Evolutionary conservation across 306 rosid species (phyloP).

Genomic region (Lagenaria siceraria): DNA sequence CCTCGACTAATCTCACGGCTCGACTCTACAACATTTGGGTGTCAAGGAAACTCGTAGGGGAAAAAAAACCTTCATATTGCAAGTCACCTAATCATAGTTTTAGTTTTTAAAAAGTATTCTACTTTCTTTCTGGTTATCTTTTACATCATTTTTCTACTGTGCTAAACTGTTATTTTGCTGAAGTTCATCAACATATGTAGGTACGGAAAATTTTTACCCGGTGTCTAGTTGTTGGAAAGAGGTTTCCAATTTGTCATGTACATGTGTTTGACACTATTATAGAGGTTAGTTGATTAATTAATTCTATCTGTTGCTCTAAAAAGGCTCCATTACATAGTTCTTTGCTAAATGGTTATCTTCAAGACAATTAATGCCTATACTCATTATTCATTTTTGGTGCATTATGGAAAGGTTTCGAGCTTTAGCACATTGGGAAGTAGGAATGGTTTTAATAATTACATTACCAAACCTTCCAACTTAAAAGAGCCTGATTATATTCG

Average conservation of each 20-base stretch:
- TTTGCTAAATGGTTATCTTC: background rate
- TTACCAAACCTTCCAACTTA: conserved; percentile 14
- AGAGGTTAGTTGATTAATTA: conserved; percentile 17
- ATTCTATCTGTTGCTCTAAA: background rate
- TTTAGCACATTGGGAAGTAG: conserved; percentile 20
- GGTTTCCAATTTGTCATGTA: conserved; percentile 29
- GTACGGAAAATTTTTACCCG: conserved; percentile 13
- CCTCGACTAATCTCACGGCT: too few species aligned
- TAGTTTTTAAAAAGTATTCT: background rate
- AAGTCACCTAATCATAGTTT: background rate
- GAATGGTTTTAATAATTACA: conserved; percentile 9
- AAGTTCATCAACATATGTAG: conserved; percentile 8
- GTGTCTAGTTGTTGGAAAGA: conserved; percentile 19
- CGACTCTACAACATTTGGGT: too few species aligned
- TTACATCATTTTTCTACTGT: background rate
- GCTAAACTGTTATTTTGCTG: background rate
- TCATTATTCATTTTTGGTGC: background rate
- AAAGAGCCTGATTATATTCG: conserved; percentile 19
- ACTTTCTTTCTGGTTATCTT: background rate
- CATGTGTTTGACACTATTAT: conserved; percentile 10
- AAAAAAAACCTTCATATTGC: too few species aligned
- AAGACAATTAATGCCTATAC: background rate
- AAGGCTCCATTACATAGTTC: background rate
- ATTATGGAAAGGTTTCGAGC: conserved; percentile 21
- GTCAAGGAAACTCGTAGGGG: too few species aligned